A percentile compares a stretch with the other conserved stretches of the same genome.
These are phyloP conservation scores for Cyclostephanos invisitatus DNA, from an alignment of 108 stramenopile genomes.

Conservation along the genomic window DNA sequence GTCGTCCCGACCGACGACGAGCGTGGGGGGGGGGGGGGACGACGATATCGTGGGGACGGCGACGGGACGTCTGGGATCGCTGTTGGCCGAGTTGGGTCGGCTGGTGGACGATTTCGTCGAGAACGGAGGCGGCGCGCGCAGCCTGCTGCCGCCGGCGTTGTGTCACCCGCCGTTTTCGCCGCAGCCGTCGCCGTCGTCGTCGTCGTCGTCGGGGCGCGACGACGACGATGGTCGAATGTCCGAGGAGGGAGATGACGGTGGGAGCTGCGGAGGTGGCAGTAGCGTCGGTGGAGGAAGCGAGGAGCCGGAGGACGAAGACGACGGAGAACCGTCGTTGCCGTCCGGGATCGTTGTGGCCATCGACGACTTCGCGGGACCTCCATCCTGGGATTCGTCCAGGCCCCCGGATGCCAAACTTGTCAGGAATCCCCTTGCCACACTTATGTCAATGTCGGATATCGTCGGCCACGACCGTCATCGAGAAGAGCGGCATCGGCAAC, in stretches of 20 bases:
- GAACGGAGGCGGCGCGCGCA: slow-evolving; percentile 51
- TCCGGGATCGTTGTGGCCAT: slow-evolving; percentile 26
- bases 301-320: slow-evolving; percentile 28
- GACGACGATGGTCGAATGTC: slow-evolving; percentile 24
- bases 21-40: too few species aligned
- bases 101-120: slow-evolving; percentile 45
- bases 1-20: slow-evolving; percentile 31
- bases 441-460: slow-evolving; percentile 58
- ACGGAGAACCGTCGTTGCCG: background rate
- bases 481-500: background rate
- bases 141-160: slow-evolving; percentile 69
- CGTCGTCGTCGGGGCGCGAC: background rate
- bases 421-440: slow-evolving; percentile 62
- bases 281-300: slow-evolving; percentile 29
- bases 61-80: slow-evolving; percentile 45
- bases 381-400: slow-evolving; percentile 31
- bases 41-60: slow-evolving; percentile 1
- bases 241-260: slow-evolving; percentile 24
- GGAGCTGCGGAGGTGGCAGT: slow-evolving; percentile 14
- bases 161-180: slow-evolving; percentile 35
- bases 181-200: background rate
- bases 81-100: slow-evolving; percentile 55
- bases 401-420: slow-evolving; percentile 20
- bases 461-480: slow-evolving; percentile 10
- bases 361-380: slow-evolving; percentile 52